These are phyloP conservation scores for Penicillium dipodomyicola DNA, from an alignment of 495 filamentous ascomycete genomes.

Conservation along the genomic window DNA sequence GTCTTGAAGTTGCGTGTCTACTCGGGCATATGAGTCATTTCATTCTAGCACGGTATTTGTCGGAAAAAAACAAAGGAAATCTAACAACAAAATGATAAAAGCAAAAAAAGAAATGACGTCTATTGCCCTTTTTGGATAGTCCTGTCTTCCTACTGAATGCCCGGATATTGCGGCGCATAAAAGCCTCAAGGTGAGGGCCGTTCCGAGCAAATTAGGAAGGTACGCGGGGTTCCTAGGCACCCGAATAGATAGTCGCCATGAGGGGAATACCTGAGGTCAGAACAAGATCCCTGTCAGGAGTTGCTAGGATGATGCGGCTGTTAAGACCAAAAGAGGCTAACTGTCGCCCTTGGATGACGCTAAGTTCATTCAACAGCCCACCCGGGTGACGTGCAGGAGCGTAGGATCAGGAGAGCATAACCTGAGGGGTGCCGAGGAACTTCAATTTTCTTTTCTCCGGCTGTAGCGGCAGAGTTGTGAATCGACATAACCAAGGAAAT, in stretches of 20 bases:
- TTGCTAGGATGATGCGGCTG: slow-evolving; percentile 6
- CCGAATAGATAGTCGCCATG: not conserved
- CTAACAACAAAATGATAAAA: not conserved
- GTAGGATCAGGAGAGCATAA: not conserved
- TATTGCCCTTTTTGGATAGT: not conserved
- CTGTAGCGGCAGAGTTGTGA: slow-evolving; percentile 15
- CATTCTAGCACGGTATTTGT: not conserved
- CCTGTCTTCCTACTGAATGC: not conserved
- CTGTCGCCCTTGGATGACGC: not conserved
- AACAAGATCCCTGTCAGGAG: slow-evolving; percentile 1
- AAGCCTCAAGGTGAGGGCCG: not conserved
- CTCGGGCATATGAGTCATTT: not conserved
- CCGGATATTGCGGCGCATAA: not conserved
- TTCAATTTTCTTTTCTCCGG: slow-evolving; percentile 5
- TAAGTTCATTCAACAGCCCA: not conserved
- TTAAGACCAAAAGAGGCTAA: not conserved
- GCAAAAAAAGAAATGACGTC: not conserved
- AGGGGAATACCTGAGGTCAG: slow-evolving; percentile 7
- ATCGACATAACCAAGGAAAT: slow-evolving; percentile 23
- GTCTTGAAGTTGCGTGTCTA: not conserved
- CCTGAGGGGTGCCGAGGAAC: slow-evolving; percentile 8
- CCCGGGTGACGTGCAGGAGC: slow-evolving; percentile 10
- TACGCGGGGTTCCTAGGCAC: not conserved
- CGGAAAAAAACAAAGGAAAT: not conserved
- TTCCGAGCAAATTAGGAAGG: not conserved